Evolutionary conservation across 371 early-diverging fungal species (phyloP).

Genomic region (Mortierella sp.): DNA sequence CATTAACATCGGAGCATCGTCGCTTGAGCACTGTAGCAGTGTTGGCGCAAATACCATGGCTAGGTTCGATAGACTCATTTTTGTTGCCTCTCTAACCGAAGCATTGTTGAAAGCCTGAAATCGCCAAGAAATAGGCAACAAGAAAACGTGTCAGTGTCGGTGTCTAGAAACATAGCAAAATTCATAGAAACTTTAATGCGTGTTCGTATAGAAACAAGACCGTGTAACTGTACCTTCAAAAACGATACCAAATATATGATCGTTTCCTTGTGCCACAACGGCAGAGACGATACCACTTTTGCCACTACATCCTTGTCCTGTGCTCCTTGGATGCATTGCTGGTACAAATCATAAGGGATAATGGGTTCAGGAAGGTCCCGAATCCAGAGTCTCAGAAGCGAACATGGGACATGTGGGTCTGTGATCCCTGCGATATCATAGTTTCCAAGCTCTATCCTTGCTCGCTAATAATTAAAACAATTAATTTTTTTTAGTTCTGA

Average conservation of each 20-base stretch:
- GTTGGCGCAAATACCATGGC: conserved; percentile 99
- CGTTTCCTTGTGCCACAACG: conserved; percentile 82
- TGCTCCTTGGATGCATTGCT: conserved; percentile 71
- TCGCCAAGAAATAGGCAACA: neutral
- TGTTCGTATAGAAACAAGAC: neutral
- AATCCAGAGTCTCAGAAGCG: conserved; percentile 93
- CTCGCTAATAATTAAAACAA: conserved; percentile 14
- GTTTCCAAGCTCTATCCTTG: conserved; percentile 87
- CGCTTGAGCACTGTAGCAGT: conserved; percentile 87
- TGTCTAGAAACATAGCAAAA: neutral
- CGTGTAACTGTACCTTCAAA: conserved; percentile 71
- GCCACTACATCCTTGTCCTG: conserved; percentile 69
- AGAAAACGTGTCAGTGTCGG: neutral
- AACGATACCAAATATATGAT: conserved; percentile 85
- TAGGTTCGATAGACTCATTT: conserved; percentile 91
- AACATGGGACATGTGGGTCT: conserved; percentile 94
- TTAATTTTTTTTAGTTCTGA: neutral
- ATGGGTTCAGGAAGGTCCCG: conserved; percentile 94
- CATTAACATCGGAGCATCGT: conserved; percentile 52
- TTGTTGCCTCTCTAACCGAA: conserved; percentile 75
- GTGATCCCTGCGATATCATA: conserved; percentile 78
- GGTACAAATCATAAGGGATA: conserved; percentile 87
- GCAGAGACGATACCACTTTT: conserved; percentile 74
- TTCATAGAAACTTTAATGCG: neutral
- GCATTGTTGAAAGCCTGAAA: conserved; percentile 79